Evolutionary conservation across 2,329 filamentous ascomycete genomes (phyloP).

Genomic region (Fusarium falciforme): DNA sequence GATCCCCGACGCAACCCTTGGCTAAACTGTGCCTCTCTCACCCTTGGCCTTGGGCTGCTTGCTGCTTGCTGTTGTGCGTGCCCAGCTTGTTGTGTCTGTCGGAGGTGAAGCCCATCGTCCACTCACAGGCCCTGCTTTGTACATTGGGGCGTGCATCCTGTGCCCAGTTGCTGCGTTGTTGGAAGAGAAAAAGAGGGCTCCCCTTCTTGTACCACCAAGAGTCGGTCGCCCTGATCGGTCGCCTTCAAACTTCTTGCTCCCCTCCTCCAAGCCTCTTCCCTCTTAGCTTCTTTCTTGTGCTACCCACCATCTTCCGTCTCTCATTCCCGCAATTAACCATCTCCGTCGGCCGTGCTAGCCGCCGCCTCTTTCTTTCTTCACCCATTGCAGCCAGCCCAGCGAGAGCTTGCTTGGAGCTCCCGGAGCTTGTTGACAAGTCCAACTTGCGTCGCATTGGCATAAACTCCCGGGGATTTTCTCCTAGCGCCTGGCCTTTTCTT

Average conservation of each 20-base stretch:
- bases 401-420: background rate
- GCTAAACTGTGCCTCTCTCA: background rate
- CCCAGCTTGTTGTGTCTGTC: background rate
- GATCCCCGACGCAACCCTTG: conserved; percentile 4
- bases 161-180: background rate
- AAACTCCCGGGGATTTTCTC: conserved; percentile 30
- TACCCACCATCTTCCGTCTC: conserved; percentile 21
- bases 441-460: conserved; percentile 21
- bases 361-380: conserved; percentile 12
- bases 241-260: background rate
- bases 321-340: conserved; percentile 32
- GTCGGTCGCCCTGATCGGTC: conserved; percentile 6
- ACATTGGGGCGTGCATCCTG: conserved; percentile 5
- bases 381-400: too few relatives aligned
- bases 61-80: background rate
- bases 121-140: background rate
- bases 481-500: conserved; percentile 25
- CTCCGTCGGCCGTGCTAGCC: conserved; percentile 30
- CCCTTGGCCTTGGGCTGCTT: background rate
- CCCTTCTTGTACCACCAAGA: conserved; percentile 14
- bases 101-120: background rate
- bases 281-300: conserved; percentile 31
- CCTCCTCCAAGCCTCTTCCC: background rate
- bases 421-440: conserved; percentile 17
- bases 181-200: background rate